Evolutionary conservation across 768 basidiomycete species (phyloP), one percentile per base, ranked within the genome.

Genomic region (Russula dissimulans): DNA sequence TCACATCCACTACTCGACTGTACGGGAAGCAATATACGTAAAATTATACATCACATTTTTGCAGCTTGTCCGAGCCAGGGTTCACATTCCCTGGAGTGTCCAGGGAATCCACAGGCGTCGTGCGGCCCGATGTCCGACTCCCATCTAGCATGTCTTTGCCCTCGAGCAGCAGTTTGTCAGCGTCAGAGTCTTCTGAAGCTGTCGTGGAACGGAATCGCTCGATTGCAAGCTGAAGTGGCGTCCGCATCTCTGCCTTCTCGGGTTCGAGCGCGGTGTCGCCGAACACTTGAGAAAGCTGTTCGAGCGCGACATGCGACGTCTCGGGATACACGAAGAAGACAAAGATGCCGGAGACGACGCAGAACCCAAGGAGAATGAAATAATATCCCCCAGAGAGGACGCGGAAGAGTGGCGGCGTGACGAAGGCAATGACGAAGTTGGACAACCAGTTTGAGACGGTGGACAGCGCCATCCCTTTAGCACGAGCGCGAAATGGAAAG

Each of bases 341-440:
- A 18, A 80, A 71, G 9, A 75, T n/a, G 18, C 76, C 72, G 3
- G 78, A 79, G 46, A 78, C 52, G 63, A 75, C 45, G 62, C 78
- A 77, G 65, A 76, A 80, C 29, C 75, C 78, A 41, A 77, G 70
- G 55, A 81, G 72, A 47, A 81, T 67, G 66, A 82, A 81, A 71
- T 80, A 82, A 67, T 78, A 80, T 0, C 77, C 79, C 26, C 74
- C 80, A 11, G 67, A 66, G 66, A 80, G 70, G 46, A 66, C 67
- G 56, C 81, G 72, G 64, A 87, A 85, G 43, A 87, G 77, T 61
- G 80, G 85, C 3, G 87, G 86, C 0, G 77, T 78, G 60, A 76
- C 72, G 71, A 78, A 78, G 2, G 77, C 78, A 62, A 79, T 69
- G 61, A 75, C 69, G 62, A 77, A 74, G 64, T 73, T 72, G 57